phyloP scores from a whole-genome alignment of 768 basidiomycete species.

The Collybia sp. region DNA sequence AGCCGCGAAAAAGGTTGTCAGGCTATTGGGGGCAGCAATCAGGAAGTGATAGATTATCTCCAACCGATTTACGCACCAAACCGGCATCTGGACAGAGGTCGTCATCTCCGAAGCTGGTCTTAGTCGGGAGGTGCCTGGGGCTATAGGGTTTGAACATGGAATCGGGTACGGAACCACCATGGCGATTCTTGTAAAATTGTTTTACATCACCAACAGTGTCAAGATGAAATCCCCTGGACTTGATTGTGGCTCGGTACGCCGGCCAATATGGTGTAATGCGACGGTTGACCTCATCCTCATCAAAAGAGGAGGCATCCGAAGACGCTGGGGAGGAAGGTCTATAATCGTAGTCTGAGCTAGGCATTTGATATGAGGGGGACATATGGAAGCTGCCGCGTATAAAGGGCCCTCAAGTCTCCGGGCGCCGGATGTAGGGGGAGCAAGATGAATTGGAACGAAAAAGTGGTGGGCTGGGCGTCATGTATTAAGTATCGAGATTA shows the following conservation, averaged over 20 bases:
- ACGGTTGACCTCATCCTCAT: slow-evolving; percentile 55
- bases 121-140: slow-evolving; percentile 5
- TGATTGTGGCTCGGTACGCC: slow-evolving; percentile 42
- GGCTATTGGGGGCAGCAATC: slow-evolving; percentile 37
- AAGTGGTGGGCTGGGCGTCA: slow-evolving; percentile 5
- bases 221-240: slow-evolving; percentile 51
- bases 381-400: neutral
- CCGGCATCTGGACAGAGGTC: slow-evolving; percentile 70
- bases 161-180: slow-evolving; percentile 11
- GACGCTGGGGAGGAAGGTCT: slow-evolving; percentile 36
- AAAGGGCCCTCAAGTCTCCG: too few relatives aligned
- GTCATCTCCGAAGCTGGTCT: slow-evolving; percentile 34
- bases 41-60: neutral
- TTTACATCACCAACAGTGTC: slow-evolving; percentile 69
- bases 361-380: slow-evolving; percentile 8
- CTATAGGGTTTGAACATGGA: slow-evolving; percentile 11
- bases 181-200: slow-evolving; percentile 39
- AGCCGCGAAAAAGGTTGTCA: slow-evolving; percentile 70
- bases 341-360: slow-evolving; percentile 14
- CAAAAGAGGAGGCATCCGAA: slow-evolving; percentile 43
- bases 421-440: neutral
- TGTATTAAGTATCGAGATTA: slow-evolving; percentile 8
- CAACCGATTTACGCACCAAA: slow-evolving; percentile 41
- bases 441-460: neutral
- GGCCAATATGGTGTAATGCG: slow-evolving; percentile 63